Evolutionary conservation across 352 stramenopile genomes (phyloP), one percentile per base, ranked within the genome.

Genomic region (Bremia lactucae): DNA sequence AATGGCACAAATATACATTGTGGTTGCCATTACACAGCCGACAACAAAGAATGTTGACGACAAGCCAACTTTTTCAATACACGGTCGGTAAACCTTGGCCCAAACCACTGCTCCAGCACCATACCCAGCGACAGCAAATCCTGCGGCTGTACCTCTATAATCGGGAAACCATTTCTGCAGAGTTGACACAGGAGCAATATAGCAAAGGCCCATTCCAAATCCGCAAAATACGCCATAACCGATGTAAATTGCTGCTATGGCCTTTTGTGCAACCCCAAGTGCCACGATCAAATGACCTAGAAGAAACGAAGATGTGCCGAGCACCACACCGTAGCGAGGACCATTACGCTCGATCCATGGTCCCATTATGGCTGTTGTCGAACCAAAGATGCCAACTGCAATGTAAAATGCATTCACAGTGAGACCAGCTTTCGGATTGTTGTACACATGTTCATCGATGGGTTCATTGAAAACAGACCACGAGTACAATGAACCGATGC

Each of bases 151-250:
- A 21, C 73, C 73, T 16, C 73, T 65, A 41, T 79, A 79, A 43
- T 86, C 72, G 2, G 72, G 72, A 36, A 86, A 86, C 72, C 72
- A 86, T 43, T 83, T 81, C 41, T 83, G 71, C 6, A 86, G 41
- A 20, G 70, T 66, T 14, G 68, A 82, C 11, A 86, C 72, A 0
- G 72, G 72, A 7, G 70, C 75, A 36, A 86, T 83, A 58, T 86
- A 86, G 62, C 68, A 77, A 1, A 86, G 57, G 19, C 73, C 73
- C 46, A 73, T 71, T n/a, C 73, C 73, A 29, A 83, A 82, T 20
- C 73, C 73, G 11, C 52, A 61, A 29, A 81, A 67, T n/a, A 86
- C 3, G 16, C 72, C 73, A 40, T 86, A 86, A 15, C 73, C 72
- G 38, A 86, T 40, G 49, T 72, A 79, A 2, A 83, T 46, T 11